phyloP scores from a whole-genome alignment of 2,329 filamentous ascomycete genomes.

The Ambrosiella beaveri region DNA sequence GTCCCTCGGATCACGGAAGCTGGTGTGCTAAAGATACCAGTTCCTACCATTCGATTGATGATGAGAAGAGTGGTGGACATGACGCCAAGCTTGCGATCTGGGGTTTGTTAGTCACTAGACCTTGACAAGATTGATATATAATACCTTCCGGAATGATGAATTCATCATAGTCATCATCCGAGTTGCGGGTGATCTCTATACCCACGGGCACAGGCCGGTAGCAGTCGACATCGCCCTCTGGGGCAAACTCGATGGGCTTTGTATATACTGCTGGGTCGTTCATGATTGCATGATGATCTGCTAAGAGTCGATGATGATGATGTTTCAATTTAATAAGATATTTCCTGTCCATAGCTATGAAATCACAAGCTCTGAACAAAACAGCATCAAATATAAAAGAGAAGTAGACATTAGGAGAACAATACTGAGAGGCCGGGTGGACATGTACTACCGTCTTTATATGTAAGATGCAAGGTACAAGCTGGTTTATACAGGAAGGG shows the following conservation, averaged over 20 bases:
- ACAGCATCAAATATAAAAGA: too few relatives aligned
- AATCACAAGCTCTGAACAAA: too few relatives aligned
- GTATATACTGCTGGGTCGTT: background rate
- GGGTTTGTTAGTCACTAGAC: background rate
- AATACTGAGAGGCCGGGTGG: too few relatives aligned
- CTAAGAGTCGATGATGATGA: too few relatives aligned
- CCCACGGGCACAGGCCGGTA: background rate
- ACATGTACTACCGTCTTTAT: too few relatives aligned
- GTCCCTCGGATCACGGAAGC: slow-evolving; percentile 34
- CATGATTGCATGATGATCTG: background rate
- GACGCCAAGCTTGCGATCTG: slow-evolving; percentile 10
- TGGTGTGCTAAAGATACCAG: slow-evolving; percentile 39
- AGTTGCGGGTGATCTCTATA: background rate
- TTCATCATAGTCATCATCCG: slow-evolving; percentile 2
- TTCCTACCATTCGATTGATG: slow-evolving; percentile 42
- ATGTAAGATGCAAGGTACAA: too few relatives aligned
- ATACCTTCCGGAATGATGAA: slow-evolving; percentile 11
- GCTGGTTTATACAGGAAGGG: too few relatives aligned
- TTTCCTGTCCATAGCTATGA: too few relatives aligned
- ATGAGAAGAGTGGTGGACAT: slow-evolving; percentile 35
- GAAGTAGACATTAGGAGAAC: too few relatives aligned
- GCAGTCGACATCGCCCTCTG: background rate
- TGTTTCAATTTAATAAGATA: too few relatives aligned
- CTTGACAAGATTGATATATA: background rate
- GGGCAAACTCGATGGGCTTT: background rate